Conservation (phyloP, 306 rosid species). For the Hylodesmum podocarpum region DNA sequence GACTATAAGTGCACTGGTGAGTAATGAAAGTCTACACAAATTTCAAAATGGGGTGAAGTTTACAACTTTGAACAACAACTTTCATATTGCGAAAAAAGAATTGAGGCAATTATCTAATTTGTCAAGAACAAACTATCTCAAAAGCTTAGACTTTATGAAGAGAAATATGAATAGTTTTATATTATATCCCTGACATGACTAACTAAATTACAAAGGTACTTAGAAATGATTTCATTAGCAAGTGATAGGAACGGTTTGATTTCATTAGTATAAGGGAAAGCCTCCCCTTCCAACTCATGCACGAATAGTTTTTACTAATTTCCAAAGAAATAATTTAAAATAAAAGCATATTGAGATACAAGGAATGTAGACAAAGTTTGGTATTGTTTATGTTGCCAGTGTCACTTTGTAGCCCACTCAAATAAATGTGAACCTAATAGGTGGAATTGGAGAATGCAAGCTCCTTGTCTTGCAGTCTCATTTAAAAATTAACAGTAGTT, state of each 20-base stretch:
- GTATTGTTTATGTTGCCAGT: neutral
- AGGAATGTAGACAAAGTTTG: neutral
- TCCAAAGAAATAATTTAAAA: neutral
- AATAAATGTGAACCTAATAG: neutral
- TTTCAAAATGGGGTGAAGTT: too few relatives aligned
- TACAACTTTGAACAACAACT: too few relatives aligned
- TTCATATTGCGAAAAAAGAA: neutral
- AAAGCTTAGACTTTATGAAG: neutral
- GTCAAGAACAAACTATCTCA: neutral
- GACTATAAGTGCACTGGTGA: too few relatives aligned
- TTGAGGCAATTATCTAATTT: neutral
- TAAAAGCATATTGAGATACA: neutral
- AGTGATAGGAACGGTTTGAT: neutral
- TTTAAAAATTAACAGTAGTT: neutral
- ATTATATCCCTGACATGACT: neutral
- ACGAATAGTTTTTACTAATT: neutral
- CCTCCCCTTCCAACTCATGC: neutral
- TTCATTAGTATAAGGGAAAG: neutral
- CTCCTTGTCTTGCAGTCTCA: neutral
- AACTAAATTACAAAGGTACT: neutral
- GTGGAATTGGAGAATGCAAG: neutral
- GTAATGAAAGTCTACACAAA: too few relatives aligned
- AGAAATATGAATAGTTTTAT: neutral
- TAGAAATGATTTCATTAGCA: neutral
- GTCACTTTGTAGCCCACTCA: neutral